These are phyloP conservation scores for Candida hispaniensis DNA, from an alignment of 805 yeast genomes.

Conservation along the genomic window DNA sequence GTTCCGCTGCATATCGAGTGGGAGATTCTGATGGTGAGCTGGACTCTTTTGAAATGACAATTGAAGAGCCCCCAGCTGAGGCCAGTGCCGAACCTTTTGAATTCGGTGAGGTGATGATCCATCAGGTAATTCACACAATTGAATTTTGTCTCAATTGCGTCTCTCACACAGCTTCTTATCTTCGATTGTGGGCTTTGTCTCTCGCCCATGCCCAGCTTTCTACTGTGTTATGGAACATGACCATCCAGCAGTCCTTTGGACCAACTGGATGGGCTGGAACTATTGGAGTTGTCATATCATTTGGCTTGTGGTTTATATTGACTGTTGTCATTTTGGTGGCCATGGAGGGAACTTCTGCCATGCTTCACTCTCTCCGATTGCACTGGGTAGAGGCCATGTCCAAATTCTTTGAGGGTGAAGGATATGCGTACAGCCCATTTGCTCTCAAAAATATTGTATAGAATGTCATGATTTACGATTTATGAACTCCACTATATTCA, in stretches of 20 bases:
- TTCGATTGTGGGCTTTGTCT: conserved; percentile 93
- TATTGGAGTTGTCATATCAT: conserved; percentile 58
- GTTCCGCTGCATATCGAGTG: conserved; percentile 28
- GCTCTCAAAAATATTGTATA: conserved; percentile 30
- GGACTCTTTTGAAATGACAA: conserved; percentile 25
- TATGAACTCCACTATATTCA: too few species aligned
- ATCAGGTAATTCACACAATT: conserved; percentile 94
- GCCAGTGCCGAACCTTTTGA: conserved; percentile 46
- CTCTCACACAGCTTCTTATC: conserved; percentile 92
- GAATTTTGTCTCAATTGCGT: conserved; percentile 96
- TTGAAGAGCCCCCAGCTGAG: conserved; percentile 29
- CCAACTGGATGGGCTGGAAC: conserved; percentile 57
- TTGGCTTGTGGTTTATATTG: conserved; percentile 90
- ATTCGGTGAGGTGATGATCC: conserved; percentile 91
- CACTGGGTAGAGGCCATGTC: conserved; percentile 99
- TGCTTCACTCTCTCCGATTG: conserved; percentile 91
- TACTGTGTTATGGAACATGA: conserved; percentile 91
- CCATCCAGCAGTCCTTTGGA: conserved; percentile 70
- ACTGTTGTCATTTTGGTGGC: conserved; percentile 85
- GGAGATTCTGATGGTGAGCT: conserved; percentile 28
- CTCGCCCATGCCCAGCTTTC: conserved; percentile 95
- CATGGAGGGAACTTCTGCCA: conserved; percentile 99
- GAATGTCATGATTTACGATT: background rate
- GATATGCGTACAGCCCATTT: conserved; percentile 79
- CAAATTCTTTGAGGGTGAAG: conserved; percentile 96